Percentiles rank a stretch among this genome's conserved stretches.
Evolutionary conservation across 1,139 yeast species (phyloP).

Genomic region (Taphrina wiesneri): DNA sequence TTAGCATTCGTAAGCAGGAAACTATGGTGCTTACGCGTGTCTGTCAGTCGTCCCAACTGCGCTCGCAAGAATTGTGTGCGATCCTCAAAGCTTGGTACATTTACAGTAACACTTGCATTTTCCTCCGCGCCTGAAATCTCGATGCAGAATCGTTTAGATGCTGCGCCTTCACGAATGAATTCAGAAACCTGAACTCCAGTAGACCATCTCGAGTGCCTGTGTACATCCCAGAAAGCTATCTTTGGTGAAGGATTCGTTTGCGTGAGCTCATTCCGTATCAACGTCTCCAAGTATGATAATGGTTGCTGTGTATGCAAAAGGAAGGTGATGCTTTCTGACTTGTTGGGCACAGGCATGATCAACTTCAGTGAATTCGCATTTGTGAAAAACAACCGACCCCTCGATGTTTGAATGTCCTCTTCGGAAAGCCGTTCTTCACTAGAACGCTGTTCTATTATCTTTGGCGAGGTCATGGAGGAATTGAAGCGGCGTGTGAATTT

Average conservation of each 20-base stretch:
- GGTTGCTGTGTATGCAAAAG: constrained; percentile 33
- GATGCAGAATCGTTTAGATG: constrained; percentile 12
- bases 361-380: constrained; percentile 20
- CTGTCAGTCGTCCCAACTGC: constrained; percentile 21
- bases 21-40: not conserved
- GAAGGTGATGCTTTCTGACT: constrained; percentile 20
- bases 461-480: not conserved
- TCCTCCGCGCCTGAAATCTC: not conserved
- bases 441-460: constrained; percentile 1
- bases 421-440: not conserved
- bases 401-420: constrained; percentile 3
- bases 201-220: constrained; percentile 19
- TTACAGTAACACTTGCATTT: not conserved
- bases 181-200: constrained; percentile 17
- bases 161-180: constrained; percentile 32
- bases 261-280: constrained; percentile 22
- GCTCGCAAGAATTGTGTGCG: constrained; percentile 29
- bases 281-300: constrained; percentile 20
- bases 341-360: constrained; percentile 23
- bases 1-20: not conserved
- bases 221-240: constrained; percentile 20
- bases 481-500: not conserved
- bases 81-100: constrained; percentile 33
- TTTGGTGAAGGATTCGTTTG: constrained; percentile 1
- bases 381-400: constrained; percentile 27